Conservation (phyloP, 306 rosid genomes). For the Dalbergia cochinchinensis region DNA sequence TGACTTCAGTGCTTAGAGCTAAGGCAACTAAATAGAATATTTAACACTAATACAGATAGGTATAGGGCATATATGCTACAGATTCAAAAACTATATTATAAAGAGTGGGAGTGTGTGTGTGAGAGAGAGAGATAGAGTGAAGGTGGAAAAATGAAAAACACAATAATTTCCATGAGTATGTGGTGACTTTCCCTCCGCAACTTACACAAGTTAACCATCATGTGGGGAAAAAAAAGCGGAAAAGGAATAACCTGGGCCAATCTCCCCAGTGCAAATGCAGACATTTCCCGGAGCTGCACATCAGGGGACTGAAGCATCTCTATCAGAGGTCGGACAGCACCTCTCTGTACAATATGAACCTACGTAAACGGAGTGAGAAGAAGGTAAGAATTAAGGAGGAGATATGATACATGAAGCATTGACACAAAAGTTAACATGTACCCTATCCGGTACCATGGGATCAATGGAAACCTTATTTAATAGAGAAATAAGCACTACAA, state of each 20-base stretch:
- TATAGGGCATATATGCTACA: constrained; percentile 11
- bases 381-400: background rate
- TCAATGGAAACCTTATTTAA: background rate
- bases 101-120: background rate
- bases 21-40: constrained; percentile 31
- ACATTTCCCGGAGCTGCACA: constrained; percentile 85
- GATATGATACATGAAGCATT: constrained; percentile 8
- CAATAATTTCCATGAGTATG: constrained; percentile 19
- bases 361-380: constrained; percentile 46
- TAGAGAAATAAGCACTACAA: background rate
- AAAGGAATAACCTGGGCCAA: constrained; percentile 82
- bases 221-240: constrained; percentile 2
- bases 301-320: constrained; percentile 95
- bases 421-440: constrained; percentile 18
- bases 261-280: constrained; percentile 96
- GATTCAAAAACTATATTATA: constrained; percentile 32
- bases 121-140: background rate
- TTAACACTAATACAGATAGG: constrained; percentile 2
- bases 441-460: background rate
- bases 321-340: constrained; percentile 88
- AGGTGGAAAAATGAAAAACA: background rate
- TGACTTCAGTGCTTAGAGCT: background rate
- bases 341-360: constrained; percentile 96
- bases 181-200: constrained; percentile 8
- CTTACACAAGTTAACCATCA: background rate